Base-by-base conservation (phyloP, 192 early-diverging fungal genomes). In the Gonapodya sp. region DNA sequence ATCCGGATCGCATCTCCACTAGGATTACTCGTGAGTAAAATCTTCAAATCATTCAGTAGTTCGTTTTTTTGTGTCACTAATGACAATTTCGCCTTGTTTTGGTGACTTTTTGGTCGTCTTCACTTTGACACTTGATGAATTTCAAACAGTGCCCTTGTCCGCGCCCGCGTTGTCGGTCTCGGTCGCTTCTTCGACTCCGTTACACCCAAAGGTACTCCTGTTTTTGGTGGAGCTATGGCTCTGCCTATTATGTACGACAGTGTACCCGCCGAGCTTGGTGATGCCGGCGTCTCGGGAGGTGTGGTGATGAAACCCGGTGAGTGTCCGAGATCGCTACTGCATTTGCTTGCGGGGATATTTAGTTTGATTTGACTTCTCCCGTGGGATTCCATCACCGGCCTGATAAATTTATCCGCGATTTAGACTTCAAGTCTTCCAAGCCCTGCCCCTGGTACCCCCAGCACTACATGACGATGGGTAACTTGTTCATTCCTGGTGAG, bases 161-260 rank as follows among this genome's bases (percentile, higher is more conserved):
- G 75, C 8, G 18, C 30, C 75, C 75, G 75, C 34, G 75, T 77
- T 8, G 34, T 77, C 31, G 8, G 18, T 34, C 30, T 34, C 75
- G 75, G 34, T 31, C 75, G 75, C 8, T 32, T 77, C 75, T 77
- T 77, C 31, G 18, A 18, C 30, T 77, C 75, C 8, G 75, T 77
- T 18, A 33, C 75, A 16, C 8, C 14, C 8, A 77, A 77, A 33
- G 75, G 75, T 33, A 77, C 75, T 32, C 75, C 75, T 31, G 75
- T 77, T 33, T 77, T 77, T 77, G 75, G 75, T 16, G 75, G 75
- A 16, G 75, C 75, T 33, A 77, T 77, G 75, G 18, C 75, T 34
- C 75, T 77, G 8, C 75, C 75, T 18, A 77, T 77, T 8, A 77
- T 77, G 75, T 77, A 77, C 75, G 75, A 77, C 75, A 77, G 75